Evolutionary conservation across 2,329 filamentous ascomycete genomes (phyloP).

Genomic region (Ceratocystis alfenasii): DNA sequence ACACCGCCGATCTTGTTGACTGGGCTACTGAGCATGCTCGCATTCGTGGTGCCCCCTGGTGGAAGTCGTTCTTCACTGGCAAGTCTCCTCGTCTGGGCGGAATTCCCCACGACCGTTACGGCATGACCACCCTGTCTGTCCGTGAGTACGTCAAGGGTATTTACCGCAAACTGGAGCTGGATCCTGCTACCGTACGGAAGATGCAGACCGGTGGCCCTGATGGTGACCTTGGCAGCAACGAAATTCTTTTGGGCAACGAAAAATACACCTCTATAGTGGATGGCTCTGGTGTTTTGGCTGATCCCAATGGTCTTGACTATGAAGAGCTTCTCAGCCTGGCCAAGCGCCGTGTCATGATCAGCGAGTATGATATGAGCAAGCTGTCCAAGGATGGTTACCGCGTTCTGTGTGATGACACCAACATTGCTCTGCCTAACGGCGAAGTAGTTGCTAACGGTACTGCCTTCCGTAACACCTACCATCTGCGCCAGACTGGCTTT

Average conservation of each 20-base stretch:
- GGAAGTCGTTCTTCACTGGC: slow-evolving; percentile 99
- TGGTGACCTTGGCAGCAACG: slow-evolving; percentile 92
- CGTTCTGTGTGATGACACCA: slow-evolving; percentile 81
- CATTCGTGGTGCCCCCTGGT: slow-evolving; percentile 81
- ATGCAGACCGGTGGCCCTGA: slow-evolving; percentile 97
- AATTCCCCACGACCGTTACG: slow-evolving; percentile 90
- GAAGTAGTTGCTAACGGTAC: slow-evolving; percentile 86
- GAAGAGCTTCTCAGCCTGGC: slow-evolving; percentile 75
- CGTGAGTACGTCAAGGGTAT: slow-evolving; percentile 94
- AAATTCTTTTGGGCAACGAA: slow-evolving; percentile 91
- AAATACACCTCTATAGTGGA: slow-evolving; percentile 95
- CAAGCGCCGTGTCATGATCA: slow-evolving; percentile 79
- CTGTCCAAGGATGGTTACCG: slow-evolving; percentile 82
- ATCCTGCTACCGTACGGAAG: slow-evolving; percentile 74
- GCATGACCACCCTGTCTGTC: slow-evolving; percentile 95
- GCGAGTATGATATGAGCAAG: slow-evolving; percentile 71
- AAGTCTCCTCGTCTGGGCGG: slow-evolving; percentile 93
- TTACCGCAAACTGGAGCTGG: slow-evolving; percentile 88
- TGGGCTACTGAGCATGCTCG: slow-evolving; percentile 98
- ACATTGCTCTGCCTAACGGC: slow-evolving; percentile 74
- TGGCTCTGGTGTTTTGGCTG: slow-evolving; percentile 85
- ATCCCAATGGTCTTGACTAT: slow-evolving; percentile 78
- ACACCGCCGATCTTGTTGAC: slow-evolving; percentile 91
- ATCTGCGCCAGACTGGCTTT: slow-evolving; percentile 63
- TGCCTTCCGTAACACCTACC: slow-evolving; percentile 93